These are phyloP conservation scores for Danielia reshetovae DNA, from an alignment of 805 yeast genomes.

Conservation along the genomic window DNA sequence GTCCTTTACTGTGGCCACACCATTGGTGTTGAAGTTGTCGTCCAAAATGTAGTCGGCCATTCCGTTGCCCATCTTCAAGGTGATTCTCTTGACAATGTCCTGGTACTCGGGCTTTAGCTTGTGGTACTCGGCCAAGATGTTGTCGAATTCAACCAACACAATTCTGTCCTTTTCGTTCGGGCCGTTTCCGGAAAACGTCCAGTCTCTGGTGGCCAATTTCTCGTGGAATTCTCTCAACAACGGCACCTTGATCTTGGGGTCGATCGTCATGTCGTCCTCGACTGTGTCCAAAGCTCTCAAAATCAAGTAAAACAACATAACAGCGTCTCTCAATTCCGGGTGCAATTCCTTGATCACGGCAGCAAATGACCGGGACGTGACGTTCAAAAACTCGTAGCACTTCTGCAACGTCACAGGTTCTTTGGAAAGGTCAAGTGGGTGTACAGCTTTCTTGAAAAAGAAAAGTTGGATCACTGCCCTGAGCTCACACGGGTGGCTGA, in stretches of 20 bases:
- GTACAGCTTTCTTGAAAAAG: constrained; percentile 47
- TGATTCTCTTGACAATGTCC: constrained; percentile 71
- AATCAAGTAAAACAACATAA: constrained; percentile 80
- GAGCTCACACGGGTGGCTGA: constrained; percentile 69
- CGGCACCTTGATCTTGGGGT: constrained; percentile 67
- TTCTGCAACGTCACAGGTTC: constrained; percentile 34
- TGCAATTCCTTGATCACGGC: constrained; percentile 88
- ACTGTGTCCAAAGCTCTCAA: constrained; percentile 91
- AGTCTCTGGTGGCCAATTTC: constrained; percentile 59
- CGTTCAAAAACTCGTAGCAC: constrained; percentile 64
- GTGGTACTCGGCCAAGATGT: constrained; percentile 67
- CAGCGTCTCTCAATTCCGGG: constrained; percentile 80
- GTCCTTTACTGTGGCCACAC: constrained; percentile 73
- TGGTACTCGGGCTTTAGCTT: constrained; percentile 71
- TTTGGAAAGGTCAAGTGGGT: constrained; percentile 41
- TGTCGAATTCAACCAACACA: constrained; percentile 77
- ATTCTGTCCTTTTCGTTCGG: constrained; percentile 77
- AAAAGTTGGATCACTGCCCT: constrained; percentile 61
- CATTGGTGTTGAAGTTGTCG: constrained; percentile 73
- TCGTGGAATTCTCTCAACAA: constrained; percentile 64
- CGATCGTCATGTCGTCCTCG: constrained; percentile 92
- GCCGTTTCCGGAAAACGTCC: constrained; percentile 76
- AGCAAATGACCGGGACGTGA: constrained; percentile 89
- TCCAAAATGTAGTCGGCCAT: constrained; percentile 91
- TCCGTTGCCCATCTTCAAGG: constrained; percentile 90